Base-by-base conservation (phyloP, 192 early-diverging fungal species). In the Coemansia sp. region DNA sequence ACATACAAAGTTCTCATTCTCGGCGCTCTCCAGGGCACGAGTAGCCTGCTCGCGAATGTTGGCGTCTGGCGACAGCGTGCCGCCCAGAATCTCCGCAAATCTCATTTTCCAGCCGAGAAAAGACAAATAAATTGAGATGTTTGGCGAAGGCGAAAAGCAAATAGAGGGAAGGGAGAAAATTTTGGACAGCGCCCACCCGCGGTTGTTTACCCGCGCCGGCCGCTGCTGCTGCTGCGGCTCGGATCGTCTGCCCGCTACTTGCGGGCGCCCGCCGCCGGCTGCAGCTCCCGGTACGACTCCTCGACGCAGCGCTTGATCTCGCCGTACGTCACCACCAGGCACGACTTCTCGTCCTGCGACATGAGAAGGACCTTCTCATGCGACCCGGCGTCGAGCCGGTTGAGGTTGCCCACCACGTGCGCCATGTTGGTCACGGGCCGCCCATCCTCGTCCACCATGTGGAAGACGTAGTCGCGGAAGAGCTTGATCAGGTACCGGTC, bases 391-490 rank as follows among this genome's bases (percentile, higher is more conserved):
- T 99, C 96, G 58, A 99, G 71, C 86, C 93, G 96, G 74, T 98
- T 99, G 39, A 99, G 76, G 59, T 91, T 92, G 13, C 85, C 82
- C 20, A 99, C 33, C 10, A 96, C 87, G 78, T 99, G 96, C 3
- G 85, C 84, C 70, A 98, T 83, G 56, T 95, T 92, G 9, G 93
- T 60, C 11, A 92, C 79, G 8, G 94, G 88, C 30, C 78, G 73
- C 7, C 91, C 91, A 30, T 79, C 71, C 27, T 85, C 83, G 55
- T 94, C 83, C 11, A 96, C 92, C 58, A 91, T 87, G 64, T 98
- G 96, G 60, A 99, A 99, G 17, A 98, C 88, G 51, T 93, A 96
- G 67, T 99, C 96, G 37, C 96, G 79, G 61, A 99, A 99, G 14
- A 99, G 76, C 70, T 96, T 97, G 44, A 96, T 83, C 36, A 98